Percentiles rank a stretch among this genome's conserved stretches.
Evolutionary conservation across 1,284 basidiomycete species (phyloP).

Genomic region (Boletus smithii): DNA sequence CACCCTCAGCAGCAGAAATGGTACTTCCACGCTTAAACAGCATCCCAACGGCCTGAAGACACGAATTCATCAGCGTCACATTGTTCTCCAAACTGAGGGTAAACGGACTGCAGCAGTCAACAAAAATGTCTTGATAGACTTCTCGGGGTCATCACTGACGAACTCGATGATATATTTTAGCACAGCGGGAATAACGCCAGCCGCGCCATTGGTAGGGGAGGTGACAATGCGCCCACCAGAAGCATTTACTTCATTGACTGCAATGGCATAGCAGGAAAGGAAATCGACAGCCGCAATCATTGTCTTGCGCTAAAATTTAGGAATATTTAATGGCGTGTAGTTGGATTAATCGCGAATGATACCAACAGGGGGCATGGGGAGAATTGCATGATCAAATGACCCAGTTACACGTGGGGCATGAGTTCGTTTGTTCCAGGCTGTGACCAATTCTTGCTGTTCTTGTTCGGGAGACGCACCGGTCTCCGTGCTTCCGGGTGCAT

Average conservation of each 20-base stretch:
- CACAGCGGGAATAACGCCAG: slow-evolving; percentile 90
- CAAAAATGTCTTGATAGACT: slow-evolving; percentile 82
- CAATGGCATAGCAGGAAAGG: slow-evolving; percentile 88
- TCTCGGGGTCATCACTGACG: slow-evolving; percentile 84
- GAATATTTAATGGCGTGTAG: slow-evolving; percentile 2
- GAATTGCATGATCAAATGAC: slow-evolving; percentile 76
- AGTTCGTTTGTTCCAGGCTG: slow-evolving; percentile 3
- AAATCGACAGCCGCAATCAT: slow-evolving; percentile 94
- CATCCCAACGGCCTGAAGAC: slow-evolving; percentile 82
- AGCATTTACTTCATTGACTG: slow-evolving; percentile 90
- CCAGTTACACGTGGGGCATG: slow-evolving; percentile 64
- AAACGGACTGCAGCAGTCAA: slow-evolving; percentile 72
- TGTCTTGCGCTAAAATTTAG: slow-evolving; percentile 59
- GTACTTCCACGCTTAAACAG: slow-evolving; percentile 96
- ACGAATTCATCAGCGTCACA: slow-evolving; percentile 5
- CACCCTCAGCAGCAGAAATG: slow-evolving; percentile 93
- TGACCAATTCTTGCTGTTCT: slow-evolving; percentile 7
- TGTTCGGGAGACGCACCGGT: slow-evolving; percentile 2
- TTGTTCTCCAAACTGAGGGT: neutral
- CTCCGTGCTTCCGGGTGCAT: slow-evolving; percentile 40
- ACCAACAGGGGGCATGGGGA: slow-evolving; percentile 78
- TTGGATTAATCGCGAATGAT: neutral
- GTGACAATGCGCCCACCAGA: slow-evolving; percentile 92
- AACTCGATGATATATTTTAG: slow-evolving; percentile 90
- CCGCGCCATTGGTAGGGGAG: slow-evolving; percentile 85